Base-by-base conservation (phyloP, 148 eudicot species). In the Fallopia convolvulus region DNA sequence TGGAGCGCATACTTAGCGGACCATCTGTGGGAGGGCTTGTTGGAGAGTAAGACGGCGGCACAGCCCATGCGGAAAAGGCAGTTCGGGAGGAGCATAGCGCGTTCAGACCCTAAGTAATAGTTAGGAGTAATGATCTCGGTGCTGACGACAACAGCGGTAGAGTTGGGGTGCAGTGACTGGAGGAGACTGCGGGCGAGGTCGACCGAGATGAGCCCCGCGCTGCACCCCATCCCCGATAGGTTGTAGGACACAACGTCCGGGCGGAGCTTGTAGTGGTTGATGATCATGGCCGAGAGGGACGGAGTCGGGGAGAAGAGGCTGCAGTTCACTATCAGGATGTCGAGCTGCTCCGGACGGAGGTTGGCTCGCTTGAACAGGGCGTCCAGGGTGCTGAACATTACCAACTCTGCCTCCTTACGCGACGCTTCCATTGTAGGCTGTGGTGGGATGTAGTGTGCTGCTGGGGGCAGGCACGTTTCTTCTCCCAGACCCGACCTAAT, bases 61-160 rank as follows among this genome's bases (percentile, higher is more conserved):
- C 88, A 85, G 0, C 91, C 91, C 89, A 86, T 83, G 8, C 91
- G 46, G 60, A 88, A 88, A 32, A 88, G 72, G 78, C 88, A 86
- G 75, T 82, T 85, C 1, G 91, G 89, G 20, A 88, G 82, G n/a
- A 86, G 83, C 91, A 88, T 88, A 6, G 89, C 79, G 0, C 89
- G 70, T 30, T 88, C 89, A 8, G 49, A 78, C 11, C 91, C 91
- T 18, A 46, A 6, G 41, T 88, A 88, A 15, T 56, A 71, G 41
- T 83, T 83, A 0, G 88, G 85, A 3, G 88, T 85, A 0, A 88
- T 68, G 44, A 88, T 83, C 75, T 88, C 91, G 0, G 88, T 85
- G 74, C 91, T 88, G 8, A 88, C 76, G 0, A 88, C 81, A 0
- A 88, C 75, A 0, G 88, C 91, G 30, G 85, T 81, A 2, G 79